phyloP scores from a whole-genome alignment of 805 yeast genomes.

The Kuraishia molischiana region DNA sequence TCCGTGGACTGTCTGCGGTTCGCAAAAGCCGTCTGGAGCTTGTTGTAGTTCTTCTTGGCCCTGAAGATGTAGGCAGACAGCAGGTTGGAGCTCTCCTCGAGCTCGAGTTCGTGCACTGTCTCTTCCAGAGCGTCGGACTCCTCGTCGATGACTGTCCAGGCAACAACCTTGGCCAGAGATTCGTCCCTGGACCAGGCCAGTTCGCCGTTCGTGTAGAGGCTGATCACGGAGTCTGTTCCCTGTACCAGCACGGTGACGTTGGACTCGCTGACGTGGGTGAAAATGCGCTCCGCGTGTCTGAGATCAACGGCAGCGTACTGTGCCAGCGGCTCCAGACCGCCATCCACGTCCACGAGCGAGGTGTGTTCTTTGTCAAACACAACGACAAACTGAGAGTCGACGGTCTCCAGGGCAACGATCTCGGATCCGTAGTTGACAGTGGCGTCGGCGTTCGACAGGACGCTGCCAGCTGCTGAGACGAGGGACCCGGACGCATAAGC shows the following conservation, averaged over 20 bases:
- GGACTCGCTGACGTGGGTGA: not conserved
- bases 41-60: slow-evolving; percentile 16
- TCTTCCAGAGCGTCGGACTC: slow-evolving; percentile 12
- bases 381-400: slow-evolving; percentile 11
- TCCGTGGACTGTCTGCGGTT: slow-evolving; percentile 10
- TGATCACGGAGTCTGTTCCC: slow-evolving; percentile 5
- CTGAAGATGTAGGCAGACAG: slow-evolving; percentile 22
- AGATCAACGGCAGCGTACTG: not conserved
- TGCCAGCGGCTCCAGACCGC: slow-evolving; percentile 6
- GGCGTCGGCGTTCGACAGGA: not conserved
- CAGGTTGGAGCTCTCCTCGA: slow-evolving; percentile 19
- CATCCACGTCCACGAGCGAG: slow-evolving; percentile 12
- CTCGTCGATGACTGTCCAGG: slow-evolving; percentile 20
- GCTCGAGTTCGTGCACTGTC: slow-evolving; percentile 12
- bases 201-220: slow-evolving; percentile 13
- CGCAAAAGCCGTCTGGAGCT: slow-evolving; percentile 7
- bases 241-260: not conserved
- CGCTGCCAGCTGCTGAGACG: not conserved
- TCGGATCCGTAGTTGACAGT: slow-evolving; percentile 5
- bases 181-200: slow-evolving; percentile 34
- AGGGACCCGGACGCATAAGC: not conserved
- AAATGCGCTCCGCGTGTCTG: slow-evolving; percentile 1
- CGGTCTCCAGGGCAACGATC: slow-evolving; percentile 8
- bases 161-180: slow-evolving; percentile 26
- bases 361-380: slow-evolving; percentile 7